Conservation (phyloP, 306 rosid genomes). For the Cicer chorassanicum region DNA sequence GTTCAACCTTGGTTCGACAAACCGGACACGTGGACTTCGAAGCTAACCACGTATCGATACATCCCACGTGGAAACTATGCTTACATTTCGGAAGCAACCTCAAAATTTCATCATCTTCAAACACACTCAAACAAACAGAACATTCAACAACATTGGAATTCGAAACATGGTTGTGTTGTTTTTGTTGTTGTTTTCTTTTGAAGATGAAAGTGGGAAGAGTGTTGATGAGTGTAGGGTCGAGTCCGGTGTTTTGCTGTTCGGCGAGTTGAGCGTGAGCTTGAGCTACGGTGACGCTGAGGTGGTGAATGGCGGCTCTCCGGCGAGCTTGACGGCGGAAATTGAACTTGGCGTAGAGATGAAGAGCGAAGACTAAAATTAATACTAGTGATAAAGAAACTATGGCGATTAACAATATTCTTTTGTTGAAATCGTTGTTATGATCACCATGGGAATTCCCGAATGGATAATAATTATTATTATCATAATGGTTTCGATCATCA, state of each 20-base stretch:
- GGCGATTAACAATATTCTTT: slow-evolving; percentile 63
- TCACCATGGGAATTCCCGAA: background rate
- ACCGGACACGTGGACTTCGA: slow-evolving; percentile 64
- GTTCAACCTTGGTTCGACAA: slow-evolving; percentile 63
- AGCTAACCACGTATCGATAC: slow-evolving; percentile 67
- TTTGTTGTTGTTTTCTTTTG: slow-evolving; percentile 11
- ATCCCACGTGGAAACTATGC: slow-evolving; percentile 61
- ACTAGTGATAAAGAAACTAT: slow-evolving; percentile 63
- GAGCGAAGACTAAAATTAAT: slow-evolving; percentile 62
- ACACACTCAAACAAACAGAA: slow-evolving; percentile 60
- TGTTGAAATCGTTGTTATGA: slow-evolving; percentile 48
- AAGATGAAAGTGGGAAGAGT: slow-evolving; percentile 55
- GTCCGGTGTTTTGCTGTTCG: slow-evolving; percentile 54
- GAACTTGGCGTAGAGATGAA: slow-evolving; percentile 76
- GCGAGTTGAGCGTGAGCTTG: slow-evolving; percentile 36
- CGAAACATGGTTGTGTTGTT: background rate
- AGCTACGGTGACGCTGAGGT: slow-evolving; percentile 52
- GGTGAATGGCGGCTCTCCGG: slow-evolving; percentile 58
- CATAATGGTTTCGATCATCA: background rate
- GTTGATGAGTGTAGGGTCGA: slow-evolving; percentile 52
- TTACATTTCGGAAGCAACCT: slow-evolving; percentile 66
- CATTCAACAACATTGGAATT: slow-evolving; percentile 46
- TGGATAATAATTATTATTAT: background rate
- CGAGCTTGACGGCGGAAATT: slow-evolving; percentile 69
- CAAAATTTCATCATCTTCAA: slow-evolving; percentile 55